Conservation (phyloP, 2,329 filamentous ascomycete genomes). For the Monilinia aucupariae region DNA sequence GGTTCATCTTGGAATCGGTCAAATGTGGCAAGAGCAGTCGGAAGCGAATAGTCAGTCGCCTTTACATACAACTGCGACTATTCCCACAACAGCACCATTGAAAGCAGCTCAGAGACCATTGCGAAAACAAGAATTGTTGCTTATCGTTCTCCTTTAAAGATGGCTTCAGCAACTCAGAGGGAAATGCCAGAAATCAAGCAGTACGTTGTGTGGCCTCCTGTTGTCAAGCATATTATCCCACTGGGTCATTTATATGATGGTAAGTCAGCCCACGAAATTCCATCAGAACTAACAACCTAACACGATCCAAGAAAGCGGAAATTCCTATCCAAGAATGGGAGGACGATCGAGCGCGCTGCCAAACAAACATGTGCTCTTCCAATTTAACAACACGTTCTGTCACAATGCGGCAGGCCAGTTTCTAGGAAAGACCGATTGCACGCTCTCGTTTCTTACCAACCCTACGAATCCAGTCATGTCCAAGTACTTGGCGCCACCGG, state of each 20-base stretch:
- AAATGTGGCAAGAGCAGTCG: neutral
- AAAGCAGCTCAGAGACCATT: neutral
- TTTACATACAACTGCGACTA: neutral
- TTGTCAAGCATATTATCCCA: constrained; percentile 12
- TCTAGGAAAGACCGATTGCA: constrained; percentile 19
- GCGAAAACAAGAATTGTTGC: neutral
- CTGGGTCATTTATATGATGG: constrained; percentile 22
- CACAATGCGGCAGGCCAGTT: constrained; percentile 19
- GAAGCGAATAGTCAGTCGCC: constrained; percentile 2
- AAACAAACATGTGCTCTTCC: constrained; percentile 20
- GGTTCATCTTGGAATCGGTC: neutral
- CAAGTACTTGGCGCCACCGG: constrained; percentile 14
- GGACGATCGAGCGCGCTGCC: constrained; percentile 21
- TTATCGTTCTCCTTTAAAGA: neutral
- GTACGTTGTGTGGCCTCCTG: constrained; percentile 15
- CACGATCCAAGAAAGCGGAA: constrained; percentile 17
- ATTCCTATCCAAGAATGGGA: constrained; percentile 22
- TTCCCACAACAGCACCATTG: neutral
- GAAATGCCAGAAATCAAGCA: neutral
- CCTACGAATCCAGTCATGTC: constrained; percentile 17
- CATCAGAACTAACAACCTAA: constrained; percentile 5
- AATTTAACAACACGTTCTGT: constrained; percentile 27
- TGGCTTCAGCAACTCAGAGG: neutral
- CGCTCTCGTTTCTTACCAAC: constrained; percentile 9
- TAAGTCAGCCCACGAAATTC: constrained; percentile 1